Conservation (phyloP, 495 filamentous ascomycete genomes). For the Penicillium ucsense region DNA sequence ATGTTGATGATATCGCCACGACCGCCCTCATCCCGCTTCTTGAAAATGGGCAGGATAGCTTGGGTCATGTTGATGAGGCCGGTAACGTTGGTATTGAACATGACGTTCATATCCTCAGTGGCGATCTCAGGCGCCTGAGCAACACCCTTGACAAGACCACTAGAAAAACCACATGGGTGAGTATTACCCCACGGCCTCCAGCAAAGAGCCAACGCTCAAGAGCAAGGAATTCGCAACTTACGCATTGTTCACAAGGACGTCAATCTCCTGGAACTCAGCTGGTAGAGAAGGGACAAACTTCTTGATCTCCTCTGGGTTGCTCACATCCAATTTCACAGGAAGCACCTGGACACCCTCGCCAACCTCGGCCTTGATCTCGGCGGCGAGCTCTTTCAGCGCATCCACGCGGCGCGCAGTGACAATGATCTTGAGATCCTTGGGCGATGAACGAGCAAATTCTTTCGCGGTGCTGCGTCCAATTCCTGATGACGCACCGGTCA, state of each 20-base stretch:
- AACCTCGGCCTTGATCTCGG: conserved; percentile 68
- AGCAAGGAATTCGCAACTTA: conserved; percentile 33
- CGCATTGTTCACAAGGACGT: conserved; percentile 97
- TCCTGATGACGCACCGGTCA: conserved; percentile 90
- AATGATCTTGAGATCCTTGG: conserved; percentile 72
- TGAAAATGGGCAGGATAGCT: conserved; percentile 76
- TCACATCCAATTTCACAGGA: conserved; percentile 79
- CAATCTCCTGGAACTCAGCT: conserved; percentile 74
- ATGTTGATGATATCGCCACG: conserved; percentile 94
- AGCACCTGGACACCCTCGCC: conserved; percentile 74
- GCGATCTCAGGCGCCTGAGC: conserved; percentile 78
- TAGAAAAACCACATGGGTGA: conserved; percentile 18
- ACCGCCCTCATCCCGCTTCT: conserved; percentile 67
- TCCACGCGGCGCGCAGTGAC: conserved; percentile 81
- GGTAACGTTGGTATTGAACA: conserved; percentile 89
- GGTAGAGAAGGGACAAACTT: conserved; percentile 67
- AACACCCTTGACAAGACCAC: conserved; percentile 79
- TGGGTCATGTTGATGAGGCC: conserved; percentile 98
- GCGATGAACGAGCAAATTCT: conserved; percentile 85
- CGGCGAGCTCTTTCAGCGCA: conserved; percentile 61
- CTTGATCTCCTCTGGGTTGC: conserved; percentile 64
- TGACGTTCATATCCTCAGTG: conserved; percentile 72
- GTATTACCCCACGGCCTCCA: background rate
- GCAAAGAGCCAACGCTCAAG: too few species aligned
- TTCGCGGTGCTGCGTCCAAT: conserved; percentile 80